Evolutionary conservation across 768 basidiomycete genomes (phyloP), one percentile per base, ranked within the genome.

Genomic region (Leccinum ochraceum): DNA sequence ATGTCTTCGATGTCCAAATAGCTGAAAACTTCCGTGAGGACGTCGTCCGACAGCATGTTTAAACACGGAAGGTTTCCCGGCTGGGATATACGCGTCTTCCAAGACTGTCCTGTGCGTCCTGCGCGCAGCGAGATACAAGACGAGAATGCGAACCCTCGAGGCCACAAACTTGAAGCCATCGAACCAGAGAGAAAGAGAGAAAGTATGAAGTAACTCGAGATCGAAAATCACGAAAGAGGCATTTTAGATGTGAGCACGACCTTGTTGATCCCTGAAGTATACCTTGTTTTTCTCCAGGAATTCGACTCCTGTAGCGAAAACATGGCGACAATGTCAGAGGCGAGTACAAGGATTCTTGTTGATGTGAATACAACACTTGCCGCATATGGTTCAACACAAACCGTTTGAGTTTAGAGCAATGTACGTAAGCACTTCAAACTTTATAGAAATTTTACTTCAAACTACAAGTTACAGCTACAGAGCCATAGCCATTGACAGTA

Each of bases 1-100:
- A 80, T 71, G 57, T 80, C 78, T 32, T 73, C 65, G 57, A 80
- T 56, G n/a, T 73, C 72, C 52, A 80, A 62, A 48, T 74, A 69
- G n/a, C 51, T 60, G 59, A 76, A 74, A 13, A 80, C 65, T 26
- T 71, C 78, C 56, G 80, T 68, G 44, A 80, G 67, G 30, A 79
- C 66, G 60, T 80, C 78, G 58, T 77, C 76, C 28, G 74, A 76
- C 56, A 75, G 74, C 48, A 58, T 44, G 60, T 67, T 70, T 61
- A 74, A 64, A 30, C 64, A 71, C 8, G 76, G 71, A 20, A 77
- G 63, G 10, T 65, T 60, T 59, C 61, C 54, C 2, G 53, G 60
- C 48, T 69, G 67, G 30, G 56, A 61, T 37, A 73, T 16, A 22
- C 71, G 73, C 49, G 59, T 56, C 30, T 69, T 60, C 73, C 73